Conservation (phyloP, 164 flowering plant species). For the Euptelea pleiosperma region DNA sequence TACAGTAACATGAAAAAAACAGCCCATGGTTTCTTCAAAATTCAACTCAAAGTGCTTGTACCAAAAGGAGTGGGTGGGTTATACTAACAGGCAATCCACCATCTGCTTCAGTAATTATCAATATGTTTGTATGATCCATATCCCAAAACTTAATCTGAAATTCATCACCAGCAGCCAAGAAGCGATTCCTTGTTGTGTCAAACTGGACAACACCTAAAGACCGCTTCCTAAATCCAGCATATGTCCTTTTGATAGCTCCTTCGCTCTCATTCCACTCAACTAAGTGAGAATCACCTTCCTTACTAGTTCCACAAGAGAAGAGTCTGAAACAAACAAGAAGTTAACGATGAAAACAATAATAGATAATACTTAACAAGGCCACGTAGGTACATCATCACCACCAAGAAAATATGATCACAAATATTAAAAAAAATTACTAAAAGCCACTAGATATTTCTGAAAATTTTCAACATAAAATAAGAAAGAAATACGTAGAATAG, state of each 20-base stretch:
- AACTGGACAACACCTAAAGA: slow-evolving; percentile 53
- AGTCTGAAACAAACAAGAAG: slow-evolving; percentile 23
- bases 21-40: neutral
- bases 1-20: neutral
- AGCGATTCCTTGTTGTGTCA: slow-evolving; percentile 45
- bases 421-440: neutral
- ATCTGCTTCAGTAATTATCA: slow-evolving; percentile 40
- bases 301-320: slow-evolving; percentile 52
- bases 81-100: slow-evolving; percentile 45
- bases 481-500: neutral
- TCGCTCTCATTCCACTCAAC: slow-evolving; percentile 60
- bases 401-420: neutral
- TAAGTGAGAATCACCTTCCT: slow-evolving; percentile 48
- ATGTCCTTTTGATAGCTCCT: slow-evolving; percentile 44
- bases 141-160: slow-evolving; percentile 50
- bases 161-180: slow-evolving; percentile 57
- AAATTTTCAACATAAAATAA: neutral
- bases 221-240: slow-evolving; percentile 38
- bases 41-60: neutral
- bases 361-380: neutral
- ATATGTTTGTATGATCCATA: slow-evolving; percentile 34
- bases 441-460: neutral
- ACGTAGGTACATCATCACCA: no score
- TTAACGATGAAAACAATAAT: neutral
- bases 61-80: neutral